Conservation (phyloP, 345 rosid genomes). For the Heritiera fomes region DNA sequence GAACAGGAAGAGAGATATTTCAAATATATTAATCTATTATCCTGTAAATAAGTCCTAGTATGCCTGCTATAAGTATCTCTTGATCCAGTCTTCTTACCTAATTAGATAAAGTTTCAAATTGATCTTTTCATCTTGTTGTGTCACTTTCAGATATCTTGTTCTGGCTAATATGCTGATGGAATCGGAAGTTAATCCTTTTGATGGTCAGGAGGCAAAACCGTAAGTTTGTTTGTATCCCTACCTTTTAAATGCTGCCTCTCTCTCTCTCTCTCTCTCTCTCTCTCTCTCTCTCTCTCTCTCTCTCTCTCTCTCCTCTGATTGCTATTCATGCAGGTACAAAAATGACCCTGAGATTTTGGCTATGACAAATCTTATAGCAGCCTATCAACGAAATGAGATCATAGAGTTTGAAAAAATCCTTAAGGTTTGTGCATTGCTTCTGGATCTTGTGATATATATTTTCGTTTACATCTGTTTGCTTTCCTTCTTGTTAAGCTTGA, state of each 20-base stretch:
- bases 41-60: neutral
- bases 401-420: constrained; percentile 97
- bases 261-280: constrained; percentile 6
- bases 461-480: neutral
- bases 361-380: constrained; percentile 96
- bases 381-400: constrained; percentile 96
- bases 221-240: constrained; percentile 41
- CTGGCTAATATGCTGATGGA: constrained; percentile 99
- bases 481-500: constrained; percentile 4
- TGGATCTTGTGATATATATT: constrained; percentile 2
- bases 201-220: constrained; percentile 99
- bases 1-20: neutral
- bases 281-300: neutral
- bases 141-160: constrained; percentile 73
- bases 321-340: constrained; percentile 63
- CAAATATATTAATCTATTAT: neutral
- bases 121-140: constrained; percentile 7
- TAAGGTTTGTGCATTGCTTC: constrained; percentile 50
- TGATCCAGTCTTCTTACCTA: neutral
- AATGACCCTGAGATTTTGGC: constrained; percentile 99
- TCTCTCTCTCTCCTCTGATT: constrained; percentile 1
- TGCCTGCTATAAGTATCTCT: neutral
- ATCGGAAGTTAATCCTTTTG: constrained; percentile 99
- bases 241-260: constrained; percentile 15
- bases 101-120: constrained; percentile 9